Conservation (phyloP, 73 alveolate species). For the Durusdinium trenchii region DNA sequence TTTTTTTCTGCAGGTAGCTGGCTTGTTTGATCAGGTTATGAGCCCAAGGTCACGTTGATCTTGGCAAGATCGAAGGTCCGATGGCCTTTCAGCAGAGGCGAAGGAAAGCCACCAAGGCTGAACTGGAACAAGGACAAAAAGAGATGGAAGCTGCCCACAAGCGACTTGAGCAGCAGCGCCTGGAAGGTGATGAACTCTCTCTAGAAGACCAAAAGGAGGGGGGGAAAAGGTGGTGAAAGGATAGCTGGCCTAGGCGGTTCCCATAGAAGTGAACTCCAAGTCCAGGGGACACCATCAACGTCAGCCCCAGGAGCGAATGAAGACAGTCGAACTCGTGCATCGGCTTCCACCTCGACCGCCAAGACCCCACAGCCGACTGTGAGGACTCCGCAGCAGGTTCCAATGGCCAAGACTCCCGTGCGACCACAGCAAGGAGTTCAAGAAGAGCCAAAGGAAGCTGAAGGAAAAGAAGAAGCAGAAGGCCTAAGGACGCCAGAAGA, state of each 20-base stretch:
- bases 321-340: not conserved
- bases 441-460: not conserved
- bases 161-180: not conserved
- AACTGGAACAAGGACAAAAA: not conserved
- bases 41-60: not conserved
- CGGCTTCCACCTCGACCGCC: not conserved
- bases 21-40: not conserved
- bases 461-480: not conserved
- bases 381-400: not conserved
- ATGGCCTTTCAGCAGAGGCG: too few relatives aligned
- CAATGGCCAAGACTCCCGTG: too few relatives aligned
- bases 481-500: not conserved
- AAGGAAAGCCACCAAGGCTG: not conserved
- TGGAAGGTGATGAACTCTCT: not conserved
- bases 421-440: too few relatives aligned
- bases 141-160: not conserved
- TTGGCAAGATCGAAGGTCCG: too few relatives aligned
- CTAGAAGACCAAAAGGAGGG: not conserved
- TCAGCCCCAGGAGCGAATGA: not conserved
- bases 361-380: not conserved
- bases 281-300: not conserved
- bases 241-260: not conserved
- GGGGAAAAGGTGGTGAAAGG: not conserved
- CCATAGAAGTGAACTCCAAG: too few relatives aligned
- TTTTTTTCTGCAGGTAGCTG: too few relatives aligned